Base-by-base conservation (phyloP, 768 basidiomycete genomes). In the Xerocomellus chrysenteron region DNA sequence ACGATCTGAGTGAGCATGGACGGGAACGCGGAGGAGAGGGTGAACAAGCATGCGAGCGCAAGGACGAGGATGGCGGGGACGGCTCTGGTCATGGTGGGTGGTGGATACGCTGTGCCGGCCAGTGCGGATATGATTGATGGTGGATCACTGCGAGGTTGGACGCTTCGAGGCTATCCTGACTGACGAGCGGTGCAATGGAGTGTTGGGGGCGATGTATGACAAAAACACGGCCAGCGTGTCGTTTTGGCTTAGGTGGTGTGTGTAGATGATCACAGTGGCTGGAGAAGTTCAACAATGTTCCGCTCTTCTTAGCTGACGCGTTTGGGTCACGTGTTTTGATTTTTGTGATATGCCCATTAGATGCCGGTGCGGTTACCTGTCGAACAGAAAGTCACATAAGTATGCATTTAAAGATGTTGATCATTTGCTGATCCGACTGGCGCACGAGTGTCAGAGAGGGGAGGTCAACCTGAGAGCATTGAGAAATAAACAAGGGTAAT, bases 141-240 rank as follows among this genome's bases (percentile, higher is more conserved):
- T 44, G 3, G 24, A 9, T 37, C 17, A 40, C 24, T 24, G 47
- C 14, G 2, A 21, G 4, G 37, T n/a, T 21, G 30, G 32, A 4
- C 2, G 10, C 17, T 30, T 62, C 32, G n/a, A 14, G 46, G 60
- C 21, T 52, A 42, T 46, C 51, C 46, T 24, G 40, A 41, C 5
- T 39, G 14, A 43, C 33, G 47, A 21, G 19, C n/a, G 17, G 36
- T 44, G 48, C 39, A 14, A 26, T 41, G 32, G 4, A 11, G n/a
- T 44, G 4, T 36, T 30, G 39, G 14, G 14, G n/a, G 24, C 1
- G 30, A 32, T 43, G 16, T 40, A 11, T 30, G n/a, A 50, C 2
- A 50, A 47, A 28, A 52, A 40, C 47, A 52, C 65, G 57, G 0
- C 59, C 59, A 32, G 64, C 58, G 67, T 56, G 55, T 61, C 21